These are phyloP conservation scores for Starmerella sirachaensis DNA, from an alignment of 805 yeast species.

Conservation along the genomic window DNA sequence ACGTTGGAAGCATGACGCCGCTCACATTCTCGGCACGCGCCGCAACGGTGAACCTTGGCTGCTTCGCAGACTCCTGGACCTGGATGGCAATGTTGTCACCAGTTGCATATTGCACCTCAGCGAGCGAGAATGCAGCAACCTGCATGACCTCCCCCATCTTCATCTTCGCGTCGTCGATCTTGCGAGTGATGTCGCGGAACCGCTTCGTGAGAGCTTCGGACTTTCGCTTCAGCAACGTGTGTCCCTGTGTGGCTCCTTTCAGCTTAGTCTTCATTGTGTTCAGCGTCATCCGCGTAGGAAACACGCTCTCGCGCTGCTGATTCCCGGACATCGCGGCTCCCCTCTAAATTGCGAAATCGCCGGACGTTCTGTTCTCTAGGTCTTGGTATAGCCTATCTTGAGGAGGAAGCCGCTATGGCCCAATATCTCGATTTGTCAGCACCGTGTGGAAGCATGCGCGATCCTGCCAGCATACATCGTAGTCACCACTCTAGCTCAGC, in stretches of 20 bases:
- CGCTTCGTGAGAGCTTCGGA: conserved; percentile 95
- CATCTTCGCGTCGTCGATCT: conserved; percentile 89
- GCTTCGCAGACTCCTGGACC: conserved; percentile 83
- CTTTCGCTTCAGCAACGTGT: conserved; percentile 81
- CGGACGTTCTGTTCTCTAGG: too few relatives aligned
- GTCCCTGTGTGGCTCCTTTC: conserved; percentile 96
- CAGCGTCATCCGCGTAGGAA: conserved; percentile 95
- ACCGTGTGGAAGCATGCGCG: too few relatives aligned
- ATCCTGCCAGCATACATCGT: too few relatives aligned
- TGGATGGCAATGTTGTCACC: conserved; percentile 93
- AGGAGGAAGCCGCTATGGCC: too few relatives aligned
- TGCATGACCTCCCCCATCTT: conserved; percentile 99
- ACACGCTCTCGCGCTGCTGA: conserved; percentile 80
- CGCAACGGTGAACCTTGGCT: conserved; percentile 76
- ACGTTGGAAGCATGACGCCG: conserved; percentile 89
- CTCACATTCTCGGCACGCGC: conserved; percentile 93
- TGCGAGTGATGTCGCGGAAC: conserved; percentile 85
- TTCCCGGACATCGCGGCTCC: conserved; percentile 44
- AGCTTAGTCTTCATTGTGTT: conserved; percentile 89
- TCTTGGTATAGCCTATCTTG: neutral
- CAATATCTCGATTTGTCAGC: too few relatives aligned
- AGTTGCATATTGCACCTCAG: conserved; percentile 94
- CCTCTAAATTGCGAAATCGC: too few relatives aligned
- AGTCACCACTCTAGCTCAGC: too few relatives aligned
- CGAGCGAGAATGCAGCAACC: conserved; percentile 92